phyloP scores from a whole-genome alignment of 1,284 basidiomycete species.

The Cutaneotrichosporon cavernicola region DNA sequence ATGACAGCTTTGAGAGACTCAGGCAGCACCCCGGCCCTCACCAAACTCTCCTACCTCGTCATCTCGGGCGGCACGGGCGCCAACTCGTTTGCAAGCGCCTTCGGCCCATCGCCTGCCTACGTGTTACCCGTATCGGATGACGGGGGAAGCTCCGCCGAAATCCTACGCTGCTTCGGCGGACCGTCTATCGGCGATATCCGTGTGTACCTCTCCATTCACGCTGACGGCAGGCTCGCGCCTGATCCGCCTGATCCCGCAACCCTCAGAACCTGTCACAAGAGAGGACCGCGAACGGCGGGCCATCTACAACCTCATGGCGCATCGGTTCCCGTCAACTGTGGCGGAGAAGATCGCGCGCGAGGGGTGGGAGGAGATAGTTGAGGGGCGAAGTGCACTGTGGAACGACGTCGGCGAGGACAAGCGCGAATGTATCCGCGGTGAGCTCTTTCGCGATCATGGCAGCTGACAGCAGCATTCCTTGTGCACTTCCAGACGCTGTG shows the following conservation, averaged over 20 bases:
- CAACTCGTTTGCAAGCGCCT: conserved; percentile 57
- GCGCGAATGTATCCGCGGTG: conserved; percentile 64
- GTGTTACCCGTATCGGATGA: conserved; percentile 58
- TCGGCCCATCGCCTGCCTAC: conserved; percentile 54
- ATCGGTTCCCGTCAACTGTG: conserved; percentile 70
- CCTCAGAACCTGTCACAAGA: conserved; percentile 24
- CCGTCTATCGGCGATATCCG: conserved; percentile 57
- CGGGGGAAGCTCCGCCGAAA: conserved; percentile 55
- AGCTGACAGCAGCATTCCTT: conserved; percentile 65
- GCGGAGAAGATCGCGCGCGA: conserved; percentile 76
- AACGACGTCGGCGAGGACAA: conserved; percentile 83
- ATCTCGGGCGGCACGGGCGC: conserved; percentile 58
- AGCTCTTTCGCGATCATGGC: conserved; percentile 15
- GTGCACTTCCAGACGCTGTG: conserved; percentile 87
- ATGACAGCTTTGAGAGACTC: background rate
- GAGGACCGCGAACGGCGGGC: conserved; percentile 56
- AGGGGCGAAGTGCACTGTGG: conserved; percentile 83
- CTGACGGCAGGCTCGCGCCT: conserved; percentile 54
- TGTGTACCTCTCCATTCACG: conserved; percentile 21
- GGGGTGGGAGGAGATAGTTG: conserved; percentile 88
- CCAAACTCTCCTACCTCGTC: conserved; percentile 49
- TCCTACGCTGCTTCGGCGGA: conserved; percentile 55
- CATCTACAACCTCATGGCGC: conserved; percentile 72
- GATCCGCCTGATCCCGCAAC: conserved; percentile 56
- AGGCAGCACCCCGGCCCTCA: background rate